Percentiles rank a stretch among this genome's conserved stretches.
phyloP scores from a whole-genome alignment of 345 rosid species.

The Iberis pinnata region DNA sequence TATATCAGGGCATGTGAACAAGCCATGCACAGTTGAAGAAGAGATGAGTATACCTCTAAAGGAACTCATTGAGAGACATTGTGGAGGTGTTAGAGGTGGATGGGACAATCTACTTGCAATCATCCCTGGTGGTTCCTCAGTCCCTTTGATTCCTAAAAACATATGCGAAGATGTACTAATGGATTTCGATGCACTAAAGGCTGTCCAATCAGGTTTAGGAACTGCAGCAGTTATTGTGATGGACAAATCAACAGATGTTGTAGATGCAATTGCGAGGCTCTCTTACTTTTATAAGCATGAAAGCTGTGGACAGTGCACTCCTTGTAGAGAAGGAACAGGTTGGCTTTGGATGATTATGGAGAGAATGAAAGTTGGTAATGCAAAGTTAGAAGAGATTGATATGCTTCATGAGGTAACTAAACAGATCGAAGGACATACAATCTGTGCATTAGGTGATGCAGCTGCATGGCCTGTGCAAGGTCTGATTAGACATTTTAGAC shows the following conservation, averaged over 20 bases:
- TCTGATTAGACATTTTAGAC: constrained; percentile 92
- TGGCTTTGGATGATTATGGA: constrained; percentile 99
- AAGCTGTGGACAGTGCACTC: constrained; percentile 98
- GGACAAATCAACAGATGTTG: constrained; percentile 98
- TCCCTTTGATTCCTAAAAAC: constrained; percentile 78
- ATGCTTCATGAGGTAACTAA: constrained; percentile 98
- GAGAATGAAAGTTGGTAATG: constrained; percentile 90
- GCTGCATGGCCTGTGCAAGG: constrained; percentile 99
- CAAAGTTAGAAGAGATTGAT: constrained; percentile 94
- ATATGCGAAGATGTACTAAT: constrained; percentile 86
- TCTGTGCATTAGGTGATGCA: constrained; percentile 97
- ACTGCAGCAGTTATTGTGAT: constrained; percentile 97
- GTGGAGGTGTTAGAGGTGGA: constrained; percentile 95
- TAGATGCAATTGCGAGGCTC: constrained; percentile 95
- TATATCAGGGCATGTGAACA: constrained; percentile 86
- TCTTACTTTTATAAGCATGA: constrained; percentile 98
- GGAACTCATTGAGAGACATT: constrained; percentile 89
- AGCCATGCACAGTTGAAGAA: constrained; percentile 93
- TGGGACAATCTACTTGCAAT: constrained; percentile 96
- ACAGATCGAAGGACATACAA: constrained; percentile 99
- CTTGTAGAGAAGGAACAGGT: constrained; percentile 94
- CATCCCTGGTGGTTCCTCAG: constrained; percentile 93
- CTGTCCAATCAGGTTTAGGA: constrained; percentile 85
- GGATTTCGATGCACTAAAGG: constrained; percentile 98
- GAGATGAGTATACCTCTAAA: constrained; percentile 93